These are phyloP conservation scores for Aspergillus nidulans DNA, from an alignment of 495 filamentous ascomycete genomes.

Conservation along the genomic window DNA sequence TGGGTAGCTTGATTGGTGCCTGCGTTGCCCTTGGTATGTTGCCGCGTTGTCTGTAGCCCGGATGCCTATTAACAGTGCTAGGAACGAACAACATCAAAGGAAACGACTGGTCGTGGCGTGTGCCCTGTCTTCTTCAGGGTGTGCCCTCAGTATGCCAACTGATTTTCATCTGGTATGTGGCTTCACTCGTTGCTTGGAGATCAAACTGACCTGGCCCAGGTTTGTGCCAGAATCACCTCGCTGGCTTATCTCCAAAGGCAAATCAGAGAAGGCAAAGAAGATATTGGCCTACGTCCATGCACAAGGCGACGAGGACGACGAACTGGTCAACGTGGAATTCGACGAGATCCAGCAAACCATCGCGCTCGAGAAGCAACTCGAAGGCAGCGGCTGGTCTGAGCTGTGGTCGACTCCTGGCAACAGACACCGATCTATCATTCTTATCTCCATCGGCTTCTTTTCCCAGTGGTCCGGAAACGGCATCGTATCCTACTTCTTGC, in stretches of 20 bases:
- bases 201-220: not conserved
- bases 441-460: conserved; percentile 9
- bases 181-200: not conserved
- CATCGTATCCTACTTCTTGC: conserved; percentile 7
- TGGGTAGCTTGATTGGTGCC: conserved; percentile 4
- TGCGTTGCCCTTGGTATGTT: conserved; percentile 1
- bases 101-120: conserved; percentile 6
- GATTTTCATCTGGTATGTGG: conserved; percentile 1
- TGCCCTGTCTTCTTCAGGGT: conserved; percentile 2
- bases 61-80: not conserved
- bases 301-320: conserved; percentile 6
- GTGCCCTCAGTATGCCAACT: conserved; percentile 1
- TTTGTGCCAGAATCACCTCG: conserved; percentile 6
- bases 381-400: conserved; percentile 1
- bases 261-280: conserved; percentile 3
- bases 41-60: not conserved
- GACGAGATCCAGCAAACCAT: conserved; percentile 8
- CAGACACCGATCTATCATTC: conserved; percentile 3
- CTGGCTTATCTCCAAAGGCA: conserved; percentile 7
- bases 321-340: conserved; percentile 8
- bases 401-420: conserved; percentile 5
- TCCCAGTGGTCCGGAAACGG: conserved; percentile 9
- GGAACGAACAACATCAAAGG: not conserved
- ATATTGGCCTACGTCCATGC: conserved; percentile 9
- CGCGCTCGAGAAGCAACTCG: conserved; percentile 2